A percentile compares a stretch with the other conserved stretches of the same genome.
Evolutionary conservation across 768 basidiomycete species (phyloP).

Genomic region (Tylopilus rubrobrunneus): DNA sequence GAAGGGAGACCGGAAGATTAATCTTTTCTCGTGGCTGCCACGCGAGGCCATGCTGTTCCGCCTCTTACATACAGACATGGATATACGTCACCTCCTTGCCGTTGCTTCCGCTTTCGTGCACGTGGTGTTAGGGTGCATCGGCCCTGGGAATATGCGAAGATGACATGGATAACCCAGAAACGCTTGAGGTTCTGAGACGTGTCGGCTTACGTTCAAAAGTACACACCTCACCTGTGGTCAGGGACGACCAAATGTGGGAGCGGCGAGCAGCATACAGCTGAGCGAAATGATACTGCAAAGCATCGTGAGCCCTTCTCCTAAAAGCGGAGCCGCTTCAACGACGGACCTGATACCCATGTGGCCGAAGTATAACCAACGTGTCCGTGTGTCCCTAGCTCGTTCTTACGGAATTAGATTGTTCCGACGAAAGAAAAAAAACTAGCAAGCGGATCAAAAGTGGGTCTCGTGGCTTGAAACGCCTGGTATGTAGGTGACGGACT

Average conservation of each 20-base stretch:
- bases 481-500: background rate
- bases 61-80: conserved; percentile 2
- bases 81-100: conserved; percentile 1
- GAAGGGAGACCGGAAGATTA: background rate
- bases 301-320: background rate
- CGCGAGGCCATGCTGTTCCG: conserved; percentile 17
- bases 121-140: background rate
- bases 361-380: background rate
- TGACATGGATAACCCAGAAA: background rate
- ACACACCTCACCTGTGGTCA: background rate
- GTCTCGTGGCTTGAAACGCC: too few relatives aligned
- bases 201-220: background rate
- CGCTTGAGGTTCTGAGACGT: background rate
- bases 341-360: background rate
- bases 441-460: background rate
- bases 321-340: background rate
- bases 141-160: background rate
- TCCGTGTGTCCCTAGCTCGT: too few relatives aligned
- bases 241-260: conserved; percentile 9
- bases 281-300: background rate
- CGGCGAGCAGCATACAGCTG: background rate
- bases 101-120: background rate
- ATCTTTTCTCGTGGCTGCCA: conserved; percentile 16
- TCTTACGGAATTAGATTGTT: background rate
- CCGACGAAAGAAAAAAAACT: background rate